Evolutionary conservation across 2,329 filamentous ascomycete genomes (phyloP), one percentile per base, ranked within the genome.

Genomic region (Pyricularia pennisetigena): DNA sequence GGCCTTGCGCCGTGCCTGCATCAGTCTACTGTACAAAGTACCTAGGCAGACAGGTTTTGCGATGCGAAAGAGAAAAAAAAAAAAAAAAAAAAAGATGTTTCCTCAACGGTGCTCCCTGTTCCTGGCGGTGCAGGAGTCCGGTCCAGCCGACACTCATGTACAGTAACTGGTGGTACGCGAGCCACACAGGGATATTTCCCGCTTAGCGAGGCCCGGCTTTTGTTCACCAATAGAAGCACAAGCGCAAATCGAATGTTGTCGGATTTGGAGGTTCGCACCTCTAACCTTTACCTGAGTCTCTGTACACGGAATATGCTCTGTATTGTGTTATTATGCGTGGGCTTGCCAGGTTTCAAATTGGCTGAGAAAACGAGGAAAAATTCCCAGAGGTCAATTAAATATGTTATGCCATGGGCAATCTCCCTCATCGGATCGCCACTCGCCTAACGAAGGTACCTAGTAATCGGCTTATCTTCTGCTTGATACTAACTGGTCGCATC

Each of bases 271-370:
- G 20, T 49, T 49, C 41, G 41, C 41, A 20, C 41, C 41, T 49
- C 16, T 49, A 49, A 49, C 41, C 41, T 59, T 35, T 67, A 30
- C 54, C 64, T 67, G 68, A 49, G 41, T 49, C 41, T 49, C 41
- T 49, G 14, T 49, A 49, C 41, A 2, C 20, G 41, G 41, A n/a
- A 49, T 3, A n/a, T 20, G 6, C 16, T 49, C 14, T 16, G 41
- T 49, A 49, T 49, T 20, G 54, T 49, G 67, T 65, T 49, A 57
- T 35, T 26, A 28, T 28, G 68, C 64, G 49, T 70, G 68, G 68
- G 68, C 65, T 54, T 66, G 70, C 65, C 62, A 23, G 66, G 69
- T 70, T 69, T 70, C 68, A 66, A 61, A 67, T 66, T 66, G 35
- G 41, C 35, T 41, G 29, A 59, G n/a, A 32, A 65, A n/a, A 62